These are phyloP conservation scores for Epichloe typhina DNA, from an alignment of 2,329 filamentous ascomycete genomes.

Conservation along the genomic window DNA sequence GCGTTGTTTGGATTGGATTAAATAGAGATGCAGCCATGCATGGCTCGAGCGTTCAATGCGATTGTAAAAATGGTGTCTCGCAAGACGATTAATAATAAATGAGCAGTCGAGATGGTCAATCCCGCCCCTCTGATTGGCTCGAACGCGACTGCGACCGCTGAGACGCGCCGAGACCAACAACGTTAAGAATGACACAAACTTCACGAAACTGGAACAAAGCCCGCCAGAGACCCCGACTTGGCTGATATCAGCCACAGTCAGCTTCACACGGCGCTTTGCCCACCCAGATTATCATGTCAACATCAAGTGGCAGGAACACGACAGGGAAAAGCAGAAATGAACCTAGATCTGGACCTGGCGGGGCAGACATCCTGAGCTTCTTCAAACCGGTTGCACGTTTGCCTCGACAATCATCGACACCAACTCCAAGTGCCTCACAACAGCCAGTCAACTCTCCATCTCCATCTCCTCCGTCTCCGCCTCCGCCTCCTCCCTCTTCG, in stretches of 20 bases:
- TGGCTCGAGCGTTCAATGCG: too few relatives aligned
- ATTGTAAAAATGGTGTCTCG: too few relatives aligned
- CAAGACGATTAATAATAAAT: not conserved
- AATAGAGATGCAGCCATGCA: too few relatives aligned
- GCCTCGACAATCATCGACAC: slow-evolving; percentile 5
- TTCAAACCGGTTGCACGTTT: slow-evolving; percentile 20
- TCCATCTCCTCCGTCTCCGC: slow-evolving; percentile 10
- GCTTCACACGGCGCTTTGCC: not conserved
- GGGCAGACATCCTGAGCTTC: slow-evolving; percentile 24
- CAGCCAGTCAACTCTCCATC: not conserved
- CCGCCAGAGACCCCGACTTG: not conserved
- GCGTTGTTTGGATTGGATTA: too few relatives aligned
- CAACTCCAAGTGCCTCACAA: not conserved
- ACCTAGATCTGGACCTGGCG: not conserved
- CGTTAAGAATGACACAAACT: not conserved
- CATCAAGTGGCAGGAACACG: slow-evolving; percentile 12
- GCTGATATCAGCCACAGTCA: not conserved
- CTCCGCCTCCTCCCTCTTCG: slow-evolving; percentile 14
- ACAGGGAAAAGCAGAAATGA: not conserved
- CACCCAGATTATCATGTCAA: slow-evolving; percentile 8
- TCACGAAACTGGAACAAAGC: not conserved
- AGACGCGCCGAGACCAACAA: not conserved
- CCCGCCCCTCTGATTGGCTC: not conserved
- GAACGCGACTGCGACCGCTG: not conserved
- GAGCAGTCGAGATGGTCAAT: not conserved